Evolutionary conservation across 208 protist species (phyloP).

Genomic region (Balamuthia mandrillaris): DNA sequence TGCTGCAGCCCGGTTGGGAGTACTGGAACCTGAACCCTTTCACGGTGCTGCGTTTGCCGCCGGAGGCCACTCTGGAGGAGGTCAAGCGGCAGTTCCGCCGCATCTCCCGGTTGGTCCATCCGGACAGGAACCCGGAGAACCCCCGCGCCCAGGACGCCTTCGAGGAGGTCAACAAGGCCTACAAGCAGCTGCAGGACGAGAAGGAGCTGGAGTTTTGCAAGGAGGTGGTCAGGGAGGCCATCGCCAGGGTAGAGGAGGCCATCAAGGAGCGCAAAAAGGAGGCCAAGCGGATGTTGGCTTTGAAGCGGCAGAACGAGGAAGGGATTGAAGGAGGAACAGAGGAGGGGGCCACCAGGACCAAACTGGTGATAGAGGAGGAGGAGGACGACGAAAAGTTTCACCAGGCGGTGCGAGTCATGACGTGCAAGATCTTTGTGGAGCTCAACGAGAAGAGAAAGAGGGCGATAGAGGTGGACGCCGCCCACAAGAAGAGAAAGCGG

Average conservation of each 20-base stretch:
- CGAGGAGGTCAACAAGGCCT: not conserved
- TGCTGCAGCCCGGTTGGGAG: not conserved
- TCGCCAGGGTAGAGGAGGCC: not conserved
- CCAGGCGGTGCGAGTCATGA: not conserved
- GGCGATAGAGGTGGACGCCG: not conserved
- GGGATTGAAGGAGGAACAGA: no score
- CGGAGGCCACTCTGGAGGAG: not conserved
- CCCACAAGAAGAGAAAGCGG: not conserved
- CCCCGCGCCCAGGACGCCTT: not conserved
- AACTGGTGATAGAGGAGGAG: no score
- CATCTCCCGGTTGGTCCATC: not conserved
- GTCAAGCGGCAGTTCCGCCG: slow-evolving; percentile 1
- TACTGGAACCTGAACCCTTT: slow-evolving; percentile 12
- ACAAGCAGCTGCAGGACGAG: not conserved
- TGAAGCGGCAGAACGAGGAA: no score
- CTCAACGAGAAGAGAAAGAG: not conserved
- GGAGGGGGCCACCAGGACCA: no score
- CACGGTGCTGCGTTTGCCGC: not conserved
- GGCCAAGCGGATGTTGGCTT: no score
- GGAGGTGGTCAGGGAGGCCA: not conserved
- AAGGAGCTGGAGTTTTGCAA: not conserved
- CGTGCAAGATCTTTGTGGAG: not conserved
- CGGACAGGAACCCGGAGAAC: not conserved
- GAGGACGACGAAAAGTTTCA: not conserved
- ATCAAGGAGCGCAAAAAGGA: not conserved